These are phyloP conservation scores for Crithidia acanthocephali DNA, from an alignment of 208 protist species.

Conservation along the genomic window DNA sequence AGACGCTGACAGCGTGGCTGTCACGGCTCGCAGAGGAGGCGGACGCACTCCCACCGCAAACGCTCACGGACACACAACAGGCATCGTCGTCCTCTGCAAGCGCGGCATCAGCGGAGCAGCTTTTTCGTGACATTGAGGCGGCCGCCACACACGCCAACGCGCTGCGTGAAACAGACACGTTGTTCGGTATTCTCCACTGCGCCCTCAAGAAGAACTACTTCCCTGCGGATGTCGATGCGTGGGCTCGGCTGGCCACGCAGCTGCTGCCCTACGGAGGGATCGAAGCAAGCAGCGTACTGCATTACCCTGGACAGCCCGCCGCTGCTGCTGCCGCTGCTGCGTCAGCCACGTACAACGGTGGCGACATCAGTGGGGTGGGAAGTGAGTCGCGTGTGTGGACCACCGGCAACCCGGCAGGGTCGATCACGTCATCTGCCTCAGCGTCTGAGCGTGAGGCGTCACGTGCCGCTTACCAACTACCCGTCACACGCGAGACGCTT, in stretches of 20 bases:
- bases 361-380: background rate
- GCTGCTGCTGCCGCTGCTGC: background rate
- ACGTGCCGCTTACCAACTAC: constrained; percentile 15
- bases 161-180: constrained; percentile 74
- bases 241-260: constrained; percentile 51
- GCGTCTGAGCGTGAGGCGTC: background rate
- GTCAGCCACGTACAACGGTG: background rate
- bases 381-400: background rate
- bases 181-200: constrained; percentile 47
- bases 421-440: background rate
- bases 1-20: constrained; percentile 40
- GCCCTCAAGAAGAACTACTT: constrained; percentile 39
- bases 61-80: too few relatives aligned
- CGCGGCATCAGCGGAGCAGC: background rate
- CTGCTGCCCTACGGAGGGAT: constrained; percentile 63
- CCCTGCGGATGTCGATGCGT: constrained; percentile 35
- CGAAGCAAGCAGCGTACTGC: constrained; percentile 59
- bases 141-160: constrained; percentile 41
- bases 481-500: constrained; percentile 69
- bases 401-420: background rate
- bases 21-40: constrained; percentile 36
- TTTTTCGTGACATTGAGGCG: constrained; percentile 57
- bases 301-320: constrained; percentile 53
- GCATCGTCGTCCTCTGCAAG: background rate
- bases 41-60: constrained; percentile 17